Evolutionary conservation across 805 yeast genomes (phyloP), one percentile per base, ranked within the genome.

Genomic region (Candida palmyrensis): DNA sequence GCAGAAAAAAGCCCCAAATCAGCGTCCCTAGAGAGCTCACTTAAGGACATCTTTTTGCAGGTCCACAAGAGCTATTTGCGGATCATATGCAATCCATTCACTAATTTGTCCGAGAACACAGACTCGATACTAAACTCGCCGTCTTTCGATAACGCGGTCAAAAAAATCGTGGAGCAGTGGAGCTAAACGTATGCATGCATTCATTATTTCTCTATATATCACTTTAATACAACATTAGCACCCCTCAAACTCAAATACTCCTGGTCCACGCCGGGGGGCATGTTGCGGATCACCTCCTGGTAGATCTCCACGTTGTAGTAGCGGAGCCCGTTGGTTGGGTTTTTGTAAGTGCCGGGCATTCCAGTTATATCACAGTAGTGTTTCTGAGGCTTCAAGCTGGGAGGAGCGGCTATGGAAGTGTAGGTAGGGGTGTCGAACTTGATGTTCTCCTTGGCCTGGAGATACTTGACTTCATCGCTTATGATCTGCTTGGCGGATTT

Each of bases 361-460:
- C 98, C 98, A 0, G 97, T 90, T 30, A 90, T 78, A 52, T 92
- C 98, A 57, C 98, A 90, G 59, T 87, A 89, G 42, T 78, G 81
- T 59, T 82, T 86, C 12, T 69, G 62, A 0, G 97, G 97, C 41
- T 66, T 73, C 43, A 88, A 59, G 3, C 92, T 82, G 1, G 97
- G 97, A 3, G 96, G 95, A 0, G 96, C 95, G 18, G 75, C 75
- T 5, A 89, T 62, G 24, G 80, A 73, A 40, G 77, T 71, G 55
- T 75, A 84, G 0, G 90, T 83, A 8, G 87, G 78, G 5, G 75
- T 68, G 38, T 77, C 70, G 27, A 63, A 58, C 22, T 63, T 54
- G 35, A 66, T 41, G 49, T 57, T 47, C 14, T 59, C 53, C 32
- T 66, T 60, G 35, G 65, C 48, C 36, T 65, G 70, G 19, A 67